A percentile compares a stretch with the other conserved stretches of the same genome.
Conservation (phyloP, 306 rosid genomes). For the Dalbergia cultrata region DNA sequence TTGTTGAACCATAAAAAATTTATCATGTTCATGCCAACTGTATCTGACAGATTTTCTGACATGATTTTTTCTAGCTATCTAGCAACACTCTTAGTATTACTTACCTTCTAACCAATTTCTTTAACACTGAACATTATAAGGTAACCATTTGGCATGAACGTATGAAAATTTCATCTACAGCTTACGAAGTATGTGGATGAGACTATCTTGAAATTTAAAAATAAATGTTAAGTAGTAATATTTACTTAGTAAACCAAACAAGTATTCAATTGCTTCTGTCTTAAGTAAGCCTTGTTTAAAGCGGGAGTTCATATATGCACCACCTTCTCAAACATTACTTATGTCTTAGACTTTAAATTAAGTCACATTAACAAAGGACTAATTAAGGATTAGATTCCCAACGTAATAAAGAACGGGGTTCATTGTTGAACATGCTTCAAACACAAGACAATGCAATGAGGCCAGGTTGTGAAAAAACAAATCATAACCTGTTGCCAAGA, state of each 20-base stretch:
- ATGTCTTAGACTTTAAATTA: conserved; percentile 31
- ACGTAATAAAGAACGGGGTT: neutral
- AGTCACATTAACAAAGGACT: neutral
- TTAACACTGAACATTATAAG: neutral
- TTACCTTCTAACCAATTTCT: too few species aligned
- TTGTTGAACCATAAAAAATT: too few species aligned
- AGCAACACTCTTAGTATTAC: too few species aligned
- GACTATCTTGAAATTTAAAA: conserved; percentile 13
- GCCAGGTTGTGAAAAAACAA: neutral
- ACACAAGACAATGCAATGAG: conserved; percentile 40
- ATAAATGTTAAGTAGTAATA: neutral
- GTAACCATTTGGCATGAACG: neutral
- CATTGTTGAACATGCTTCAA: conserved; percentile 4
- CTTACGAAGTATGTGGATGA: neutral
- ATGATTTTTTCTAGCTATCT: too few species aligned
- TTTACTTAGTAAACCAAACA: conserved; percentile 6
- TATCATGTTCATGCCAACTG: too few species aligned
- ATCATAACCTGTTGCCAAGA: conserved; percentile 83
- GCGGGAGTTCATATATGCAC: conserved; percentile 17
- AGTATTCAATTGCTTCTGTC: conserved; percentile 40
- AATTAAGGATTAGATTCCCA: neutral
- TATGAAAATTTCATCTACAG: conserved; percentile 4
- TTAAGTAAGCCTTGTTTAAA: conserved; percentile 45
- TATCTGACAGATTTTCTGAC: too few species aligned
- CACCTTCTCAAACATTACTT: conserved; percentile 41